These are phyloP conservation scores for Hygrocybe punicea DNA, from an alignment of 768 basidiomycete genomes.

Conservation along the genomic window DNA sequence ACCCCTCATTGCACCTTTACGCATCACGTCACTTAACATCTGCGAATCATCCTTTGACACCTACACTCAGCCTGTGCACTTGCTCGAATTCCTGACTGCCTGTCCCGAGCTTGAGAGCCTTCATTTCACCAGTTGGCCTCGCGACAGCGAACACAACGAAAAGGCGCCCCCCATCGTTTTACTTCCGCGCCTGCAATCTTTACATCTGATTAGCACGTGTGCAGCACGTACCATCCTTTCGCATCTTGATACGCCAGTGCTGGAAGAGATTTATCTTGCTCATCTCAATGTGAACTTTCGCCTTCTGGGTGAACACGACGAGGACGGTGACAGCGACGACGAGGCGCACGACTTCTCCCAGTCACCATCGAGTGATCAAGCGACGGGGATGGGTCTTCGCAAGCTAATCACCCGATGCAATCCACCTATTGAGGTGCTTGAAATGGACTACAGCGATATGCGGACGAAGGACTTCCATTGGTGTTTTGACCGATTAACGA, in stretches of 20 bases:
- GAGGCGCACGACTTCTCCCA: conserved; percentile 72
- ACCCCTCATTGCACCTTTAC: conserved; percentile 43
- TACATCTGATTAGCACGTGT: conserved; percentile 58
- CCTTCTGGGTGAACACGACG: conserved; percentile 35
- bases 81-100: conserved; percentile 58
- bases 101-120: conserved; percentile 63
- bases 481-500: conserved; percentile 54
- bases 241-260: conserved; percentile 55
- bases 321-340: conserved; percentile 71
- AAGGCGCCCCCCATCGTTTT: conserved; percentile 40
- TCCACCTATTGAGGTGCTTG: conserved; percentile 61
- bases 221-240: conserved; percentile 64
- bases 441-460: conserved; percentile 83
- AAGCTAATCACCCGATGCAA: conserved; percentile 55
- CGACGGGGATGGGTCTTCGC: conserved; percentile 78
- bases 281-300: conserved; percentile 64
- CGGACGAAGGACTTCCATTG: conserved; percentile 77
- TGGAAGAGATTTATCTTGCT: conserved; percentile 58
- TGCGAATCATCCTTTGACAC: conserved; percentile 43
- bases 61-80: conserved; percentile 44
- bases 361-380: conserved; percentile 71
- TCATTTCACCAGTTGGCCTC: conserved; percentile 52
- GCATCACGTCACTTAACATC: conserved; percentile 57
- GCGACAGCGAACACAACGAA: conserved; percentile 37
- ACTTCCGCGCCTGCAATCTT: conserved; percentile 57